Percentiles rank a stretch among this genome's conserved stretches.
Evolutionary conservation across 352 stramenopile species (phyloP).

Genomic region (Thraustotheca clavata): DNA sequence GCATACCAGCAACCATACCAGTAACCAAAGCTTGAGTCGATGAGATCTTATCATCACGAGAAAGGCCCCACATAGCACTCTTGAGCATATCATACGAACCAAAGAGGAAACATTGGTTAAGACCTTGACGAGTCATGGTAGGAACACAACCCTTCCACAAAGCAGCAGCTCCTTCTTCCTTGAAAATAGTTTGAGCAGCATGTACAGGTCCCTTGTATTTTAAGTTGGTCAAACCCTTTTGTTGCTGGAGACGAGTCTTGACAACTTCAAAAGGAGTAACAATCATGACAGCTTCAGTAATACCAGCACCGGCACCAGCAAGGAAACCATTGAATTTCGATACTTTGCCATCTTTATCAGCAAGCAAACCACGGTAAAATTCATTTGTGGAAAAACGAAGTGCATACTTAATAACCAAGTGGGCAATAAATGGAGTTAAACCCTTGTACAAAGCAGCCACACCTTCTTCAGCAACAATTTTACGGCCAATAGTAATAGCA

Average conservation of each 20-base stretch:
- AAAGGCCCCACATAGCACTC: constrained; percentile 34
- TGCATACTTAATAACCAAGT: constrained; percentile 35
- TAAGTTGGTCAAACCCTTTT: constrained; percentile 33
- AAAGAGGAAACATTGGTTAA: constrained; percentile 89
- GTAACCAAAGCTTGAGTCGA: constrained; percentile 12
- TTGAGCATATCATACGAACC: constrained; percentile 52
- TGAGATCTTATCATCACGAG: constrained; percentile 19
- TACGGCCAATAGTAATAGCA: constrained; percentile 24
- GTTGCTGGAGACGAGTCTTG: constrained; percentile 81
- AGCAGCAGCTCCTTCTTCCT: constrained; percentile 70
- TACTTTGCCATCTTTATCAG: constrained; percentile 25
- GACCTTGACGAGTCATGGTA: constrained; percentile 83
- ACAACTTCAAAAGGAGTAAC: constrained; percentile 88
- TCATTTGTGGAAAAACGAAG: constrained; percentile 28
- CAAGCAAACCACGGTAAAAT: constrained; percentile 25
- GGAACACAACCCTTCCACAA: constrained; percentile 83
- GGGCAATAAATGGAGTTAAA: constrained; percentile 29
- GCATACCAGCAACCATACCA: constrained; percentile 23
- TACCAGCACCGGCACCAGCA: constrained; percentile 59
- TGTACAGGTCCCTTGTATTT: constrained; percentile 53
- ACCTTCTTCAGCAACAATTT: constrained; percentile 29
- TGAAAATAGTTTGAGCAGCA: constrained; percentile 60
- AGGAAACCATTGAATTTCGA: constrained; percentile 18
- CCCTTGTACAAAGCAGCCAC: constrained; percentile 28
- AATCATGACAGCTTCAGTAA: constrained; percentile 83